These are phyloP conservation scores for Microbotryum intermedium DNA, from an alignment of 1,284 basidiomycete species.

Conservation along the genomic window DNA sequence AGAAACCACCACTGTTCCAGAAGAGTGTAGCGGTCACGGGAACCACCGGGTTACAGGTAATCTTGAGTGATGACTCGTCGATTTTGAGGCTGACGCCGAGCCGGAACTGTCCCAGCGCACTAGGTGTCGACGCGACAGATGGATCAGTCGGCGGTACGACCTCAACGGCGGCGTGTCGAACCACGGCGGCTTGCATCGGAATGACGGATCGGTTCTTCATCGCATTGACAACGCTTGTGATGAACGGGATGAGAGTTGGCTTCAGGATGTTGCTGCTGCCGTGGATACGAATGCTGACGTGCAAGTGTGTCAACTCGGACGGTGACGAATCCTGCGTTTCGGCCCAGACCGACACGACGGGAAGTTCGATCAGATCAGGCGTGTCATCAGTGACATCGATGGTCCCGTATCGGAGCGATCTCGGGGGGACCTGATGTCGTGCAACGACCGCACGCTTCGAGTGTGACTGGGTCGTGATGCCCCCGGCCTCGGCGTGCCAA, in stretches of 20 bases:
- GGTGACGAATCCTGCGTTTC: conserved; percentile 54
- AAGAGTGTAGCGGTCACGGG: conserved; percentile 74
- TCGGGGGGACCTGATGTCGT: conserved; percentile 35
- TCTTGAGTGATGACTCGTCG: conserved; percentile 69
- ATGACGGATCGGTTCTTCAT: conserved; percentile 15
- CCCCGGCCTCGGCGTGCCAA: background rate
- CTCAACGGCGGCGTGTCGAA: background rate
- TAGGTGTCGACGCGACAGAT: conserved; percentile 9
- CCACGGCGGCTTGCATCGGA: too few species aligned
- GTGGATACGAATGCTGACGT: conserved; percentile 72
- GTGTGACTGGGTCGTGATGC: too few species aligned
- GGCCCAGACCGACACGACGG: conserved; percentile 70
- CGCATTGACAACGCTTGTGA: conserved; percentile 49
- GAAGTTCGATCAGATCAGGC: conserved; percentile 47
- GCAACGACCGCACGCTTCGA: conserved; percentile 3
- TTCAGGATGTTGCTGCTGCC: conserved; percentile 72
- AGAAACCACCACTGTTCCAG: conserved; percentile 86
- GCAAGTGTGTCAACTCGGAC: conserved; percentile 50
- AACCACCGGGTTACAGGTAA: conserved; percentile 79
- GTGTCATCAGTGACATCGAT: too few species aligned
- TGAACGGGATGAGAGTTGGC: conserved; percentile 72
- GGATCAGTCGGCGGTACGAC: background rate
- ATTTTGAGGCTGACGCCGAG: conserved; percentile 78
- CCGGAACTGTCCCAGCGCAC: conserved; percentile 43
- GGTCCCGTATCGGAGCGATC: background rate